Percentiles rank a stretch among this genome's conserved stretches.
Evolutionary conservation across 371 early-diverging fungal species (phyloP).

Genomic region (Coemansia sp.): DNA sequence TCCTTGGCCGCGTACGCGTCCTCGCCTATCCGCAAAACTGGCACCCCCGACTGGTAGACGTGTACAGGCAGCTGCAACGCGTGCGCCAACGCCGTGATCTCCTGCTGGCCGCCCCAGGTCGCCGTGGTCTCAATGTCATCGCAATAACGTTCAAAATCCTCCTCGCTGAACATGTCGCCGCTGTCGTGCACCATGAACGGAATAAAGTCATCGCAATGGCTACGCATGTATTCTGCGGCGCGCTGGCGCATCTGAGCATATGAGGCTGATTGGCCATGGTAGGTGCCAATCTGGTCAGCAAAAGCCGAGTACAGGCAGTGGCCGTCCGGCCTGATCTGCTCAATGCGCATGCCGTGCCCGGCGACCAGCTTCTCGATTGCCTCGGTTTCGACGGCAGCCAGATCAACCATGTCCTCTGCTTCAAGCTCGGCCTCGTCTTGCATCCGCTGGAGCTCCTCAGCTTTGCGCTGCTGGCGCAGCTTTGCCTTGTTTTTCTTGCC

Average conservation of each 20-base stretch:
- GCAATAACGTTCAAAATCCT: conserved; percentile 77
- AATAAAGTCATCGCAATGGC: conserved; percentile 78
- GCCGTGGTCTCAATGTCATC: conserved; percentile 76
- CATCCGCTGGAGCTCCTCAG: conserved; percentile 71
- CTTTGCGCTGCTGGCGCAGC: conserved; percentile 59
- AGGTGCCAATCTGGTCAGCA: conserved; percentile 69
- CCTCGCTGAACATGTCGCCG: conserved; percentile 69
- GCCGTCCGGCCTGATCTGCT: conserved; percentile 48
- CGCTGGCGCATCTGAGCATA: conserved; percentile 64
- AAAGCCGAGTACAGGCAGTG: conserved; percentile 76
- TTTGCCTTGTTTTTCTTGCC: conserved; percentile 48
- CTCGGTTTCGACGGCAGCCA: conserved; percentile 68
- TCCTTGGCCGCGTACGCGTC: conserved; percentile 62
- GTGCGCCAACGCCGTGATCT: conserved; percentile 75
- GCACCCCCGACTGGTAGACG: conserved; percentile 73
- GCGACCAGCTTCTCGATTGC: conserved; percentile 64
- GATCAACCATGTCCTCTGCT: conserved; percentile 72
- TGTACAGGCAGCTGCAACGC: conserved; percentile 63
- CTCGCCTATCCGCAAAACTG: conserved; percentile 73
- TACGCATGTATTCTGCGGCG: conserved; percentile 78
- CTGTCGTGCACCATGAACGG: conserved; percentile 82
- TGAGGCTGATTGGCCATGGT: conserved; percentile 55
- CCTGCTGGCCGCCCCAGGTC: conserved; percentile 93
- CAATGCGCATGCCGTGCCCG: conserved; percentile 52
- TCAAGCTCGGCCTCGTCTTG: conserved; percentile 79